These are phyloP conservation scores for Aspergillus hancockii DNA, from an alignment of 495 filamentous ascomycete species.

Conservation along the genomic window DNA sequence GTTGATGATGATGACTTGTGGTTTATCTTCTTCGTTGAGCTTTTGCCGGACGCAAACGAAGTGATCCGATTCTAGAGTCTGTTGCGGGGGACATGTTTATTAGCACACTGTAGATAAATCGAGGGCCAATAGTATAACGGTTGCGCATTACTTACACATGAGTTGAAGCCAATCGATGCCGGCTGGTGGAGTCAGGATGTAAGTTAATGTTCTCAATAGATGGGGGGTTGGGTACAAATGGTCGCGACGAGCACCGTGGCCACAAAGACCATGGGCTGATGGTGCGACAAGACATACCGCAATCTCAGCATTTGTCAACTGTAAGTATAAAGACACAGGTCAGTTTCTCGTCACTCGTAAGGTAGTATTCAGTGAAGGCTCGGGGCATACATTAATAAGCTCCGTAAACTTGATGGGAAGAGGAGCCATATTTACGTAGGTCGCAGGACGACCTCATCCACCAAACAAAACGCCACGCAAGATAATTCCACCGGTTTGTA, in stretches of 20 bases:
- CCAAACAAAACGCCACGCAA: conserved; percentile 49
- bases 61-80: conserved; percentile 97
- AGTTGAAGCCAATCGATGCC: conserved; percentile 90
- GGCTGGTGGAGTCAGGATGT: conserved; percentile 51
- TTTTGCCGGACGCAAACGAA: conserved; percentile 96
- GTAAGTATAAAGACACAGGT: conserved; percentile 22
- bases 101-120: conserved; percentile 10
- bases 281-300: conserved; percentile 58
- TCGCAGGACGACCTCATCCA: conserved; percentile 52
- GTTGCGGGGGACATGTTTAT: conserved; percentile 16
- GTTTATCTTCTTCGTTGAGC: conserved; percentile 72
- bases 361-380: conserved; percentile 13
- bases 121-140: not conserved
- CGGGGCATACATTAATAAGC: conserved; percentile 71
- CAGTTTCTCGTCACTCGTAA: conserved; percentile 18
- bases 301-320: conserved; percentile 80
- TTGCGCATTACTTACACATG: conserved; percentile 69
- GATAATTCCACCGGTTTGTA: conserved; percentile 28
- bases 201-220: conserved; percentile 34
- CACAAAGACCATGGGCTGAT: conserved; percentile 16
- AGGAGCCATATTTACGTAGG: conserved; percentile 65
- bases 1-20: conserved; percentile 95
- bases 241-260: conserved; percentile 17
- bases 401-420: conserved; percentile 95
- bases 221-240: conserved; percentile 9